Percentiles rank a stretch among this genome's conserved stretches.
phyloP scores from a whole-genome alignment of 805 yeast species.

The Teunomyces kruisii region DNA sequence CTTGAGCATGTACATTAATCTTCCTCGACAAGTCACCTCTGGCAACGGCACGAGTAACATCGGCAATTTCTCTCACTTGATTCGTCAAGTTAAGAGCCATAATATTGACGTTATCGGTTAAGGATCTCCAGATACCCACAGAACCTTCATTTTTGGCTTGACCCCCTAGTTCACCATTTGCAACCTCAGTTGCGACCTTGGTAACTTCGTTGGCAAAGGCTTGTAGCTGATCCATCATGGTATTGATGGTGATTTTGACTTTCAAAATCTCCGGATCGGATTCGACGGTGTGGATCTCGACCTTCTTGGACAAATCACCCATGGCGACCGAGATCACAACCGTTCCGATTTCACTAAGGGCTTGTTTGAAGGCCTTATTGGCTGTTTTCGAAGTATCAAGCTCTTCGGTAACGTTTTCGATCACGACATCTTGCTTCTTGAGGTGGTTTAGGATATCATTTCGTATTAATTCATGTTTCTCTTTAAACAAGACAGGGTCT shows the following conservation, averaged over 20 bases:
- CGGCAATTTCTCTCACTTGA: constrained; percentile 77
- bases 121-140: constrained; percentile 83
- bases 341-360: constrained; percentile 76
- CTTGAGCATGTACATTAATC: constrained; percentile 89
- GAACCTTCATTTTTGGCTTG: constrained; percentile 84
- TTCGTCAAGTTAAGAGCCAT: constrained; percentile 83
- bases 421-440: constrained; percentile 28
- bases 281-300: constrained; percentile 67
- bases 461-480: constrained; percentile 30
- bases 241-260: constrained; percentile 78
- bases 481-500: constrained; percentile 35
- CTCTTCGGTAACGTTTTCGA: constrained; percentile 27
- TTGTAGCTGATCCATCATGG: constrained; percentile 87
- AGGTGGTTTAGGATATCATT: constrained; percentile 28
- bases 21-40: constrained; percentile 80
- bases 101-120: constrained; percentile 80
- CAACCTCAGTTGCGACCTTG: constrained; percentile 85
- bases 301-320: constrained; percentile 84
- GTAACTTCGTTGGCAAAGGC: constrained; percentile 80
- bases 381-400: constrained; percentile 45
- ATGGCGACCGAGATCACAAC: constrained; percentile 86
- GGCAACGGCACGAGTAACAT: constrained; percentile 86
- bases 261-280: constrained; percentile 76
- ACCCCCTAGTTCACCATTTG: constrained; percentile 88
- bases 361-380: constrained; percentile 69